Evolutionary conservation across 2,329 filamentous ascomycete species (phyloP).

Genomic region (Penicillium digitatum): DNA sequence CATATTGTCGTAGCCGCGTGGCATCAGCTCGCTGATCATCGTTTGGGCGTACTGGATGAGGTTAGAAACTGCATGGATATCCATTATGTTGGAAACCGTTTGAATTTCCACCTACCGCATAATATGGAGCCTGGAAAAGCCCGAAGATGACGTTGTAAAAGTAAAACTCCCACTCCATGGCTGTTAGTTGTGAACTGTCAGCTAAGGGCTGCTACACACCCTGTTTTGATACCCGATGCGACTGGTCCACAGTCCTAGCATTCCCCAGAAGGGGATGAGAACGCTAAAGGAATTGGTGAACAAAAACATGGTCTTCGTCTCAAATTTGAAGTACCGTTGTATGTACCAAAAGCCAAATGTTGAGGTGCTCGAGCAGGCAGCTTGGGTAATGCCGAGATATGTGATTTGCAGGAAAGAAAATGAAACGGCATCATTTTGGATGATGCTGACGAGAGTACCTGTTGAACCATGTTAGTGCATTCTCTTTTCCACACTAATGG

Average conservation of each 20-base stretch:
- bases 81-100: neutral
- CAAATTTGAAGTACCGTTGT: slow-evolving; percentile 40
- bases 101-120: slow-evolving; percentile 29
- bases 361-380: slow-evolving; percentile 37
- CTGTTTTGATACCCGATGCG: slow-evolving; percentile 40
- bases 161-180: slow-evolving; percentile 40
- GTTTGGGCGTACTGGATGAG: slow-evolving; percentile 39
- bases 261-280: slow-evolving; percentile 43
- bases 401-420: slow-evolving; percentile 44
- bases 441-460: slow-evolving; percentile 39
- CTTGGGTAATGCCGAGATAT: slow-evolving; percentile 42
- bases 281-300: slow-evolving; percentile 42
- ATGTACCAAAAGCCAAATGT: slow-evolving; percentile 45
- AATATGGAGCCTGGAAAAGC: slow-evolving; percentile 44
- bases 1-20: slow-evolving; percentile 44
- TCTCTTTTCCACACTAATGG: neutral
- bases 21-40: slow-evolving; percentile 46
- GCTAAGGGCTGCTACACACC: slow-evolving; percentile 18
- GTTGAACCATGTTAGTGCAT: neutral
- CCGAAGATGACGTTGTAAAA: slow-evolving; percentile 45
- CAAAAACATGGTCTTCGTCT: slow-evolving; percentile 43
- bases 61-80: neutral
- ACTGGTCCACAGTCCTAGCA: slow-evolving; percentile 41
- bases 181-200: slow-evolving; percentile 2
- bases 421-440: slow-evolving; percentile 40